Evolutionary conservation across 2,329 filamentous ascomycete genomes (phyloP).

Genomic region (Penicillium sp.): DNA sequence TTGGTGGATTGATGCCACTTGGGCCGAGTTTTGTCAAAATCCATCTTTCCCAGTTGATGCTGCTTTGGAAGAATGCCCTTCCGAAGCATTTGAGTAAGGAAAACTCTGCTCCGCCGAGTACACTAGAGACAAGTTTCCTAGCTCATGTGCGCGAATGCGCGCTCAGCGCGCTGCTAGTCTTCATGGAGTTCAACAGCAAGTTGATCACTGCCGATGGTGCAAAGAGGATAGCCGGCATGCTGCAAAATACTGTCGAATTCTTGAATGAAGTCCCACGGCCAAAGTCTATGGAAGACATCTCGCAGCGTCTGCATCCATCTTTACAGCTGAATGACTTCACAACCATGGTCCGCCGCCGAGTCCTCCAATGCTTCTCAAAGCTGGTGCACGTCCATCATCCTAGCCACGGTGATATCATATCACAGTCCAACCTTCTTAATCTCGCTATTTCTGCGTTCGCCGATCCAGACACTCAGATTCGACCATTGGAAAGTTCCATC

Average conservation of each 20-base stretch:
- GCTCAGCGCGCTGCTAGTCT: conserved; percentile 84
- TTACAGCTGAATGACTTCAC: conserved; percentile 88
- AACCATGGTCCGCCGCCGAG: conserved; percentile 87
- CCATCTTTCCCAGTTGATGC: conserved; percentile 86
- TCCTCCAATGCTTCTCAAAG: conserved; percentile 92
- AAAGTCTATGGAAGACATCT: conserved; percentile 83
- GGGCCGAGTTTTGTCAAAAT: conserved; percentile 99
- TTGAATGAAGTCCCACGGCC: conserved; percentile 80
- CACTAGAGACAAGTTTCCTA: conserved; percentile 87
- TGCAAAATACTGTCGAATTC: conserved; percentile 91
- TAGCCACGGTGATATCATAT: conserved; percentile 78
- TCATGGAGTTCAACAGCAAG: conserved; percentile 89
- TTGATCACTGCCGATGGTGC: conserved; percentile 92
- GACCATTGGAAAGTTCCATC: conserved; percentile 85
- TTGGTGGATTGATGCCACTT: conserved; percentile 93
- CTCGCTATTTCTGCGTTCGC: conserved; percentile 89
- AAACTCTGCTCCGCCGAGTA: conserved; percentile 78
- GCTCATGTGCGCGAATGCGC: conserved; percentile 95
- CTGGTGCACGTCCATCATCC: conserved; percentile 84
- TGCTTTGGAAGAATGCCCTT: conserved; percentile 96
- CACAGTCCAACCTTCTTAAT: conserved; percentile 89
- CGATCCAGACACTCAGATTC: conserved; percentile 76
- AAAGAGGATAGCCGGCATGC: conserved; percentile 87
- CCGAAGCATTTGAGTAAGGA: conserved; percentile 94
- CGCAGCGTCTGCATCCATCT: conserved; percentile 78